These are phyloP conservation scores for Gracilaria caudata DNA, from an alignment of 23 red algal genomes.

Conservation along the genomic window DNA sequence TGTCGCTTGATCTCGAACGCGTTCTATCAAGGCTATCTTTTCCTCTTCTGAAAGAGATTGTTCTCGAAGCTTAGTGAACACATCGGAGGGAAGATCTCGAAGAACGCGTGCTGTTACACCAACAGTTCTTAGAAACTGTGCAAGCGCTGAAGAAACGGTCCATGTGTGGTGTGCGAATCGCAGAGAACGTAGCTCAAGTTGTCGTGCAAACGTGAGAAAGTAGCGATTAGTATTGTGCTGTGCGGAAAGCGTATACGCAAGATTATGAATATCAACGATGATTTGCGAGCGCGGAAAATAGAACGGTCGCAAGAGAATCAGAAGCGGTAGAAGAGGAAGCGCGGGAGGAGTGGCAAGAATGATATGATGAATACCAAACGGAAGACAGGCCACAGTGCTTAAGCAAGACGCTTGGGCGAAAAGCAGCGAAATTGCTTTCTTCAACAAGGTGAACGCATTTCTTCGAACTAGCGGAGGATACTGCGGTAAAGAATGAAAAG, in stretches of 20 bases:
- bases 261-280: slow-evolving; percentile 94
- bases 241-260: slow-evolving; percentile 76
- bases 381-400: slow-evolving; percentile 26
- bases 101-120: not conserved
- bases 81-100: slow-evolving; percentile 52
- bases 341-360: slow-evolving; percentile 58
- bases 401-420: slow-evolving; percentile 12
- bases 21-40: slow-evolving; percentile 3
- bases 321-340: slow-evolving; percentile 37
- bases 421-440: slow-evolving; percentile 2
- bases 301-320: slow-evolving; percentile 35
- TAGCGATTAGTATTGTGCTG: slow-evolving; percentile 16
- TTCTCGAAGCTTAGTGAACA: slow-evolving; percentile 1
- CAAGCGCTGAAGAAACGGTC: slow-evolving; percentile 52
- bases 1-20: slow-evolving; percentile 13
- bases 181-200: slow-evolving; percentile 38
- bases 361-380: slow-evolving; percentile 21
- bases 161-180: slow-evolving; percentile 54
- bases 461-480: slow-evolving; percentile 17
- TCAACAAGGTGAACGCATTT: not conserved
- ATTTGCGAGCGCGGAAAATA: slow-evolving; percentile 33
- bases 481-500: slow-evolving; percentile 25
- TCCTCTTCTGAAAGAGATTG: not conserved
- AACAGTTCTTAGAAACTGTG: slow-evolving; percentile 12
- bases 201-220: slow-evolving; percentile 45